Base-by-base conservation (phyloP, 2,329 filamentous ascomycete species). In the Alternaria alternata region DNA sequence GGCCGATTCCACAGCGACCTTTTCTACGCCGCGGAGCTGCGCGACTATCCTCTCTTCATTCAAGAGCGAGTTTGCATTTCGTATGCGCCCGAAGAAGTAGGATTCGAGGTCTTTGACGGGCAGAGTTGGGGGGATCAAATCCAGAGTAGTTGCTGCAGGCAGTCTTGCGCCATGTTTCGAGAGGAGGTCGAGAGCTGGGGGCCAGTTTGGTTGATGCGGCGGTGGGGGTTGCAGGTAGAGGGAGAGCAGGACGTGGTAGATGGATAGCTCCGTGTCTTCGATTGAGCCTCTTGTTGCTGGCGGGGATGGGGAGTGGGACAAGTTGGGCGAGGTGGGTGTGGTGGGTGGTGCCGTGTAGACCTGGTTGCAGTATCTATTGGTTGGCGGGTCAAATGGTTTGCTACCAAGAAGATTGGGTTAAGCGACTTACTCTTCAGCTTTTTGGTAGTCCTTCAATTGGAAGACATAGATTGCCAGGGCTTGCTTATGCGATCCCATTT, bases 401-500 rank as follows among this genome's bases (percentile, higher is more conserved):
- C 6, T 22, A 12, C 32, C 16, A n/a, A 22, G 12, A 14, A 6
- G 9, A 39, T 11, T 9, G 11, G 5, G 11, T 9, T 30, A 30
- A 9, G 28, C 28, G 11, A 51, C 70, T 54, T 66, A 97, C 90
- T 97, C 93, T 85, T 99, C 95, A 32, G 95, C 95, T 79, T 97
- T 98, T 12, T 82, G 83, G 64, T 92, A 94, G 76, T 97, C 90
- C 67, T 91, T 83, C 77, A 99, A 87, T 77, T 94, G 95, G 81
- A 97, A 99, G 28, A 98, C 94, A 76, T 97, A 99, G 53, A 99
- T 97, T 75, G 95, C 91, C n/a, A 99, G 82, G 0, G 95, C 95
- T 79, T 98, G 93, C 75, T 93, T 94, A 80, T 99, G 94, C 70
- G 94, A 91, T 7, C 92, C 93, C 92, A 98, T 97, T 69, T 95